Percentiles rank a stretch among this genome's conserved stretches.
phyloP scores from a whole-genome alignment of 2,329 filamentous ascomycete genomes.

The Apiospora aurea region DNA sequence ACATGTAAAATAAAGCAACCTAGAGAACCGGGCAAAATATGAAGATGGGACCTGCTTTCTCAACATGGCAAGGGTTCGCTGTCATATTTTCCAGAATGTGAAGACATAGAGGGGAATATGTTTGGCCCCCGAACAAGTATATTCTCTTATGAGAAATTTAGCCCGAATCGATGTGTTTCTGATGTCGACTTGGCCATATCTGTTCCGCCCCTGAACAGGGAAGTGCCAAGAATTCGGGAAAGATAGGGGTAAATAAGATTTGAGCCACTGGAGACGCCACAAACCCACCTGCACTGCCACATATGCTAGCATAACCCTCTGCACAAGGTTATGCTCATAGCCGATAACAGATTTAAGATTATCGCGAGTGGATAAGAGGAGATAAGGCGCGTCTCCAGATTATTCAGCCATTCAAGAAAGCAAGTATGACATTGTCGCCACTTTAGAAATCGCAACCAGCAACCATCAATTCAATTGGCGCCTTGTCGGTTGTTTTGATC shows the following conservation, averaged over 20 bases:
- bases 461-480: background rate
- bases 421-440: conserved; percentile 19
- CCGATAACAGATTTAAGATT: background rate
- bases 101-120: no score
- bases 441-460: conserved; percentile 18
- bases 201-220: background rate
- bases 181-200: no score
- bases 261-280: background rate
- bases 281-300: background rate
- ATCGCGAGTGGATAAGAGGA: background rate
- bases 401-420: background rate
- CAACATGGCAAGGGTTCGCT: no score
- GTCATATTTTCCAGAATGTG: no score
- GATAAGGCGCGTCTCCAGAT: conserved; percentile 13
- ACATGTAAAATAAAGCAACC: no score
- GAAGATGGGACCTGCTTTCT: background rate
- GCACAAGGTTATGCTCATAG: background rate
- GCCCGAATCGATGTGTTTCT: no score
- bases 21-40: background rate
- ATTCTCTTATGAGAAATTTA: background rate
- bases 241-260: background rate
- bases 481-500: background rate
- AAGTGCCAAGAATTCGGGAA: background rate
- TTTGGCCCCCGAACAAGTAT: no score
- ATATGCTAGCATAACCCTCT: background rate